phyloP scores from a whole-genome alignment of 1,139 yeast genomes.

The Saccharomyces pastorianus region DNA sequence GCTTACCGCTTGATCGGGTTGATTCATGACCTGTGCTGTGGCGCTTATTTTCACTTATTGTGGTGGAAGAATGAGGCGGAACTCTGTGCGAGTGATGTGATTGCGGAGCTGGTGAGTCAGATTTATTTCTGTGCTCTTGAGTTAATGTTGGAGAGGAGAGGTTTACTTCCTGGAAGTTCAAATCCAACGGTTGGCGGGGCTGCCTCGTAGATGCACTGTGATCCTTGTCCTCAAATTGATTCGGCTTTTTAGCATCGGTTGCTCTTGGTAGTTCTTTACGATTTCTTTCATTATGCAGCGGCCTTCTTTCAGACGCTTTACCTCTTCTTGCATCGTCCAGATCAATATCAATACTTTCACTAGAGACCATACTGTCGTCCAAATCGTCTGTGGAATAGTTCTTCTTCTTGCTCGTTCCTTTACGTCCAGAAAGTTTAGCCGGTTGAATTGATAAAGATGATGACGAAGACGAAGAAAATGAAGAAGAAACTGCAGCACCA shows the following conservation, averaged over 20 bases:
- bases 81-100: conserved; percentile 1
- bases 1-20: neutral
- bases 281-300: conserved; percentile 4
- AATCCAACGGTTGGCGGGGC: conserved; percentile 20
- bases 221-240: conserved; percentile 1
- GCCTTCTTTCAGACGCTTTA: conserved; percentile 2
- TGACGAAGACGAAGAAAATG: neutral
- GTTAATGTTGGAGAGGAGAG: conserved; percentile 20
- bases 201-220: conserved; percentile 3
- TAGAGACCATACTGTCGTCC: conserved; percentile 18
- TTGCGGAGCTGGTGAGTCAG: conserved; percentile 2
- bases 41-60: conserved; percentile 2
- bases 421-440: conserved; percentile 10
- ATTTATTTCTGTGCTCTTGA: conserved; percentile 7
- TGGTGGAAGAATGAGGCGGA: conserved; percentile 2
- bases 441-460: neutral
- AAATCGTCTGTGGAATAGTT: conserved; percentile 7
- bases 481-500: neutral
- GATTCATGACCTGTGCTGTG: neutral
- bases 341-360: conserved; percentile 28
- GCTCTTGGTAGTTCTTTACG: neutral
- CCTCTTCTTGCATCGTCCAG: conserved; percentile 17
- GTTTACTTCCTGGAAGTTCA: conserved; percentile 25
- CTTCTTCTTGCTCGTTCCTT: conserved; percentile 4
- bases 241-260: neutral